Base-by-base conservation (phyloP, 805 yeast species). In the Zygosaccharomyces lentus region DNA sequence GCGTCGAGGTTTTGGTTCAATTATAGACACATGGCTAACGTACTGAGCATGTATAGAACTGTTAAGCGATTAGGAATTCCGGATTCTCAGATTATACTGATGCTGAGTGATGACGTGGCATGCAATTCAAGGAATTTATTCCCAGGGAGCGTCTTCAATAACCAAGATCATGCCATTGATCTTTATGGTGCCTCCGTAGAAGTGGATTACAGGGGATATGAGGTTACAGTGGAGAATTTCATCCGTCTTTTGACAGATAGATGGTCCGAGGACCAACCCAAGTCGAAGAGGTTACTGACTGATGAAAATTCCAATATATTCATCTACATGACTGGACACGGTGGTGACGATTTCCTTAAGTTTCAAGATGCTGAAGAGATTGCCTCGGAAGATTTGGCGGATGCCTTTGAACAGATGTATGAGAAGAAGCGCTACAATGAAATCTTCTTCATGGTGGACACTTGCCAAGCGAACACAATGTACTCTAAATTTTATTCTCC, bases 381-480 rank as follows among this genome's bases (percentile, higher is more conserved):
- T 47, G 89, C 96, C 1, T 82, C 96, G 8, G 84, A 87, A 69
- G 99, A 93, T 67, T 77, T 93, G 50, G 98, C 99, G 1, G 96
- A 93, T 68, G 98, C 98, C 2, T 87, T 93, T 69, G 95, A 80
- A 43, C 97, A 93, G 64, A 93, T 93, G 99, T 80, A 87, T 70
- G 96, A 91, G 64, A 90, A 90, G 77, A 85, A 86, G 56, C 75
- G 99, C 46, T 93, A 93, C 71, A 89, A 90, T 57, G 98, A 93
- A 70, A 86, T 93, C 27, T 81, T 93, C 61, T 93, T 93, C 68
- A 93, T 93, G 98, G 85, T 93, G 53, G 99, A 93, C 66, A 93
- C 99, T 0, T 93, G 99, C 62, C 99, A 93, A 71, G 99, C 99
- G 21, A 93, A 91, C 67, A 88, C 99, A 12, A 91, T 93, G 99